These are phyloP conservation scores for Gaertneriomyces semiglobifer DNA, from an alignment of 192 early-diverging fungal species.

Conservation along the genomic window DNA sequence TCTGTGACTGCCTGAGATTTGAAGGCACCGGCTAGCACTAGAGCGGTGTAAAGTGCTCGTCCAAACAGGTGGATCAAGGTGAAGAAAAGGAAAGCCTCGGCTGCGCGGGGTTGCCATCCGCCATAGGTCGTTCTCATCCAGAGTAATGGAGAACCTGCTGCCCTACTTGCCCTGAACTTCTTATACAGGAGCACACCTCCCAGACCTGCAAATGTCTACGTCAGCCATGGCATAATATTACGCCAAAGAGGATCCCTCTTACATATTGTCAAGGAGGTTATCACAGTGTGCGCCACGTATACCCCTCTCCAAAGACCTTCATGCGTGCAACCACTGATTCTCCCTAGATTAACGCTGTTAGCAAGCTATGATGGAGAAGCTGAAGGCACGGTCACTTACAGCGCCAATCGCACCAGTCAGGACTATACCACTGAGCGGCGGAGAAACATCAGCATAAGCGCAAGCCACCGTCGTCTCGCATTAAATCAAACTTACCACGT, in stretches of 20 bases:
- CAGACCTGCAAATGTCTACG: too few species aligned
- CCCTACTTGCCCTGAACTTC: neutral
- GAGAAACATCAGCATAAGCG: too few species aligned
- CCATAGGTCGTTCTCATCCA: neutral
- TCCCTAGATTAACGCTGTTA: neutral
- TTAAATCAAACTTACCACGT: too few species aligned
- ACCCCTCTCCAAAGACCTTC: neutral
- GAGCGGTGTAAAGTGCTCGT: constrained; percentile 7
- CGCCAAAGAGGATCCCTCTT: too few species aligned
- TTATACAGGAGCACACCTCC: neutral
- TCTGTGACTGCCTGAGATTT: neutral
- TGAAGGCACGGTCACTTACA: neutral
- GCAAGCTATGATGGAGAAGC: neutral
- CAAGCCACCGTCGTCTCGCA: too few species aligned
- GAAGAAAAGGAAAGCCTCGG: constrained; percentile 1
- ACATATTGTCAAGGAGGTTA: too few species aligned
- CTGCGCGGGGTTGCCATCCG: constrained; percentile 6
- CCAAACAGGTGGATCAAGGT: constrained; percentile 1
- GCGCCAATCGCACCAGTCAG: constrained; percentile 13
- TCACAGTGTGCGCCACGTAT: neutral
- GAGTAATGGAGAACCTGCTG: neutral
- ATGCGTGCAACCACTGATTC: constrained; percentile 1
- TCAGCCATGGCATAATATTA: too few species aligned
- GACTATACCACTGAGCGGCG: neutral
- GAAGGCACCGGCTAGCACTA: neutral